Conservation (phyloP, 1,139 yeast species). For the Debaryomycetaceae sp. region DNA sequence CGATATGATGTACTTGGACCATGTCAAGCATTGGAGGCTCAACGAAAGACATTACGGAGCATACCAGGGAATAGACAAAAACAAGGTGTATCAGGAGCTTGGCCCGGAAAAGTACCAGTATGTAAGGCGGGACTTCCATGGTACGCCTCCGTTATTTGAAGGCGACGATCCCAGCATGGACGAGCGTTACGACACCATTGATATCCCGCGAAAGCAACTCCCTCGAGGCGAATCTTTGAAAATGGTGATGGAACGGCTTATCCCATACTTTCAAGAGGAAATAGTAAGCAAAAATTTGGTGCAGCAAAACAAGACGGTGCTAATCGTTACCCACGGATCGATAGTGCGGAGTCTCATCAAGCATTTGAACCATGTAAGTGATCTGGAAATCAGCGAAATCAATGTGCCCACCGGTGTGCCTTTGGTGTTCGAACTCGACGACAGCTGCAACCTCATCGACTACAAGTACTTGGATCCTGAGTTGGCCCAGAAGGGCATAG, state of each 20-base stretch:
- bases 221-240: conserved; percentile 71
- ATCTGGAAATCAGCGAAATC: conserved; percentile 60
- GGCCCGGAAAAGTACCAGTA: conserved; percentile 64
- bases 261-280: conserved; percentile 49
- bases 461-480: conserved; percentile 66
- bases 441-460: conserved; percentile 38
- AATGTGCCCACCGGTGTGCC: conserved; percentile 83
- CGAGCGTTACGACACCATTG: conserved; percentile 37
- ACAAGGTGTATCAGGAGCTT: conserved; percentile 48
- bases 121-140: conserved; percentile 65
- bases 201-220: conserved; percentile 23
- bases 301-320: conserved; percentile 42
- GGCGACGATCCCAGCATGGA: conserved; percentile 37
- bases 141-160: conserved; percentile 58
- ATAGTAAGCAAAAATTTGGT: conserved; percentile 35
- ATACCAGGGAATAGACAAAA: conserved; percentile 68
- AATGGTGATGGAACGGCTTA: conserved; percentile 60
- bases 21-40: conserved; percentile 61
- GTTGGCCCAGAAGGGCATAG: conserved; percentile 61
- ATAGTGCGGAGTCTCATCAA: conserved; percentile 68
- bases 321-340: conserved; percentile 75
- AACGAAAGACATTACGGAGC: conserved; percentile 75
- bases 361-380: conserved; percentile 52
- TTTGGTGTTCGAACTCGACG: conserved; percentile 52
- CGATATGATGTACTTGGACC: conserved; percentile 45